Conservation (phyloP, 371 early-diverging fungal species). For the Apophysomyces trapeziformis region DNA sequence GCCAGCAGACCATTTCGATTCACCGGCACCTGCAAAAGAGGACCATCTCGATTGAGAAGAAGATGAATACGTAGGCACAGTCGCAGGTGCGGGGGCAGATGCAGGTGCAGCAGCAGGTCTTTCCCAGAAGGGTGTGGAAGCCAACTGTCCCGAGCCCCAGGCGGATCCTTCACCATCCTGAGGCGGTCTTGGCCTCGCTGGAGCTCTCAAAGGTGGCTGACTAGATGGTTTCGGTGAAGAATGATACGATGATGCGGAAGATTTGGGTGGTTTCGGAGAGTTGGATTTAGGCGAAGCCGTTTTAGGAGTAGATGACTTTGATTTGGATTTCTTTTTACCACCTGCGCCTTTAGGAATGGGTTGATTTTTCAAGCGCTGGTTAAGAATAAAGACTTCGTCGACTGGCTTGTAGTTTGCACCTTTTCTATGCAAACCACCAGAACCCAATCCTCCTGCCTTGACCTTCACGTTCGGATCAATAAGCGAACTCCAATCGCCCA, state of each 20-base stretch:
- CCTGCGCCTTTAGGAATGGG: constrained; percentile 27
- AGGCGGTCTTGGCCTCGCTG: not conserved
- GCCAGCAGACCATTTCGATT: constrained; percentile 19
- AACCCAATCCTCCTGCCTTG: constrained; percentile 42
- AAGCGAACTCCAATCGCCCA: constrained; percentile 42
- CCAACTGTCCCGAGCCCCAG: constrained; percentile 34
- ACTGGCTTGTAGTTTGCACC: constrained; percentile 53
- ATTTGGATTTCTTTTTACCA: constrained; percentile 20
- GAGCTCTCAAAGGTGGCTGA: too few species aligned
- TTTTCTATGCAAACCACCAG: constrained; percentile 50
- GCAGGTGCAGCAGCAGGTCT: constrained; percentile 17
- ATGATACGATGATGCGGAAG: not conserved
- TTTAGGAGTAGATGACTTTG: constrained; percentile 16
- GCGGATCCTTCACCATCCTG: constrained; percentile 19
- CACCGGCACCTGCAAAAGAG: constrained; percentile 9
- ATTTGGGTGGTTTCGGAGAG: constrained; percentile 15
- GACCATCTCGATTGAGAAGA: constrained; percentile 17
- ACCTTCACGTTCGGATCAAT: constrained; percentile 47
- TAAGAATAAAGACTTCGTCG: constrained; percentile 44
- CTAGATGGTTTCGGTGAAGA: constrained; percentile 8
- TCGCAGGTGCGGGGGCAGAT: not conserved
- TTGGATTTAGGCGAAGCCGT: constrained; percentile 10
- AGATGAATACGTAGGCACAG: not conserved
- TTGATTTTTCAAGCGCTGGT: constrained; percentile 36
- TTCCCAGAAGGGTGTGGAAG: constrained; percentile 47